Conservation (phyloP, 345 rosid genomes). For the Anacardium occidentale region DNA sequence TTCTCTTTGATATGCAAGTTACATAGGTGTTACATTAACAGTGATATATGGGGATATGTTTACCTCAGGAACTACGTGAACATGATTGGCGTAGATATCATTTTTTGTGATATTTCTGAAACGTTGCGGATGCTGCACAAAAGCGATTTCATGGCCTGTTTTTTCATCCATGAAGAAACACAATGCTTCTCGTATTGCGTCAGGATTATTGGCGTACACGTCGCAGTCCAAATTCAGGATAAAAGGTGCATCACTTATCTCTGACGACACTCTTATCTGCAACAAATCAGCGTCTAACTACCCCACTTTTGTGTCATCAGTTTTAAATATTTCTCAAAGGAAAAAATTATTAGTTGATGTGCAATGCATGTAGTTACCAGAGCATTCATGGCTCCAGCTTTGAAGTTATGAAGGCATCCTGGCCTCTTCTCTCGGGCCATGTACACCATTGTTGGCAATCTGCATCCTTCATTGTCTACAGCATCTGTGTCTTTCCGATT, state of each 20-base stretch:
- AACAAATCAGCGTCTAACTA: neutral
- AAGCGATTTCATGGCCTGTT: constrained; percentile 40
- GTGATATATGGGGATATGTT: too few relatives aligned
- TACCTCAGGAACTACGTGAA: constrained; percentile 13
- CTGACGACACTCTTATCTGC: constrained; percentile 52
- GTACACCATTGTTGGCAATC: constrained; percentile 44
- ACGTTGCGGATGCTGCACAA: constrained; percentile 38
- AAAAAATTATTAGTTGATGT: too few relatives aligned
- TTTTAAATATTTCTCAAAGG: too few relatives aligned
- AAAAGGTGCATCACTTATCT: constrained; percentile 39
- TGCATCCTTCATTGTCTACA: constrained; percentile 32
- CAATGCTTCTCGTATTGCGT: constrained; percentile 39
- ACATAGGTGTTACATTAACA: too few relatives aligned
- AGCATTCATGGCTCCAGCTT: constrained; percentile 59
- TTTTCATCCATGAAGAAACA: constrained; percentile 54
- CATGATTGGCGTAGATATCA: constrained; percentile 32
- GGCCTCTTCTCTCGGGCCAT: constrained; percentile 49
- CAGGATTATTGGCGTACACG: constrained; percentile 47
- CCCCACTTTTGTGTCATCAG: too few relatives aligned
- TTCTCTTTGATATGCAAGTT: too few relatives aligned
- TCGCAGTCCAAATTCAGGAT: constrained; percentile 50
- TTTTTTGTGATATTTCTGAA: constrained; percentile 33
- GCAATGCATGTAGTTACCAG: constrained; percentile 31
- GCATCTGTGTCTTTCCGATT: constrained; percentile 29
- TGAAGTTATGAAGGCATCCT: constrained; percentile 38